phyloP scores from a whole-genome alignment of 2,329 filamentous ascomycete genomes.

The Nigrospora oryzae region DNA sequence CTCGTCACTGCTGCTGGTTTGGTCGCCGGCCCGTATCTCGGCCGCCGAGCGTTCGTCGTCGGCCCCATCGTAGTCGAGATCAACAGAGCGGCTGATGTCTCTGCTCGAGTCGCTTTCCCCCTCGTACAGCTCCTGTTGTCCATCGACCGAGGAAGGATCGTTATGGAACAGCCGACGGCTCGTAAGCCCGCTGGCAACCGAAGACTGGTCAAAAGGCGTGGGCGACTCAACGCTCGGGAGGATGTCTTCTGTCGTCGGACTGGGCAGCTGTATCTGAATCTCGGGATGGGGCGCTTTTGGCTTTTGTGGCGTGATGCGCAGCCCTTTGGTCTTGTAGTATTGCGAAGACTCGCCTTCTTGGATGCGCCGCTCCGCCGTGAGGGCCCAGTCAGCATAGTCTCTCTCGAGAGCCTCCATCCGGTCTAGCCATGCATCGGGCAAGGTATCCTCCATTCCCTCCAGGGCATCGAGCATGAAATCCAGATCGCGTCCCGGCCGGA shows the following conservation, averaged over 20 bases:
- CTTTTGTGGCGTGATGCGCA: neutral
- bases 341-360: constrained; percentile 52
- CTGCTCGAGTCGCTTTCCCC: constrained; percentile 9
- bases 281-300: constrained; percentile 16
- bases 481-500: constrained; percentile 60
- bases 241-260: constrained; percentile 11
- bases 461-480: constrained; percentile 82
- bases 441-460: constrained; percentile 73
- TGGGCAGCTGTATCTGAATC: constrained; percentile 16
- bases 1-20: no score
- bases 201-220: constrained; percentile 8
- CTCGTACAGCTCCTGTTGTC: constrained; percentile 7
- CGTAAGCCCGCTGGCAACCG: constrained; percentile 6
- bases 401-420: constrained; percentile 73
- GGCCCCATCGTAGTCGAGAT: constrained; percentile 8
- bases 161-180: neutral
- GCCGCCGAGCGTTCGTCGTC: neutral
- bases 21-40: no score
- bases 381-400: constrained; percentile 73
- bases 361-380: constrained; percentile 67
- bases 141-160: constrained; percentile 1
- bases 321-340: constrained; percentile 1
- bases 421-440: constrained; percentile 84
- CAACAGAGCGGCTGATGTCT: neutral
- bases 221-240: constrained; percentile 4